Conservation (phyloP, 495 filamentous ascomycete species). For the Podospora conica region DNA sequence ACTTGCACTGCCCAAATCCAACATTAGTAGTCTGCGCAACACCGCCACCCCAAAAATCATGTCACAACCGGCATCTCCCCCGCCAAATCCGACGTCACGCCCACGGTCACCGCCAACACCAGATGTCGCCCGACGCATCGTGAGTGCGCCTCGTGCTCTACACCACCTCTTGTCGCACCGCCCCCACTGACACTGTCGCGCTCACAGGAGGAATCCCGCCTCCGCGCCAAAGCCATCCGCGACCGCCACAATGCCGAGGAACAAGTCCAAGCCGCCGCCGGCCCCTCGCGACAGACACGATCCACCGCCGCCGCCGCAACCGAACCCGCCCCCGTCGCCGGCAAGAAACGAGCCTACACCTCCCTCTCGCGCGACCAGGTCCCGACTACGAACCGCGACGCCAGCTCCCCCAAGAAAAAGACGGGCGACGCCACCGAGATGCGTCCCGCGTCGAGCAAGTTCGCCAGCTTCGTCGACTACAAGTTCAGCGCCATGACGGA, state of each 20-base stretch:
- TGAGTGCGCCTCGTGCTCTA: constrained; percentile 29
- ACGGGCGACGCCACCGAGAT: constrained; percentile 53
- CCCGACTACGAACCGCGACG: constrained; percentile 64
- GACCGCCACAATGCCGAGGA: constrained; percentile 58
- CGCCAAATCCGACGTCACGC: constrained; percentile 32
- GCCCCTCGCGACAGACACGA: constrained; percentile 35
- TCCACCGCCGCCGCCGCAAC: not conserved
- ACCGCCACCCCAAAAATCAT: constrained; percentile 12
- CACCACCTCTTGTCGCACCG: not conserved
- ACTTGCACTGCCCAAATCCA: too few relatives aligned
- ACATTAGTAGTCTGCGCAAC: too few relatives aligned
- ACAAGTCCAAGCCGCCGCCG: constrained; percentile 32
- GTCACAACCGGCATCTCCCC: constrained; percentile 59
- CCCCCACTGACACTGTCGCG: not conserved
- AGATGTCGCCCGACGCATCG: constrained; percentile 65
- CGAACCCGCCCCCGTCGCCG: constrained; percentile 31
- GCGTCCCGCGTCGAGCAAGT: constrained; percentile 49
- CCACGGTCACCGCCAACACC: constrained; percentile 59
- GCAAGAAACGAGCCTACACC: constrained; percentile 48
- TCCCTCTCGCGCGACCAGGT: constrained; percentile 55
- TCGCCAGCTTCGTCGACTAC: constrained; percentile 90
- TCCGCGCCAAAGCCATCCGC: constrained; percentile 85
- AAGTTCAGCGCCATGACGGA: constrained; percentile 97
- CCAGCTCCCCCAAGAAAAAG: constrained; percentile 32
- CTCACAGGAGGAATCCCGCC: constrained; percentile 75